phyloP scores from a whole-genome alignment of 495 filamentous ascomycete genomes.

The Xylona heveae region DNA sequence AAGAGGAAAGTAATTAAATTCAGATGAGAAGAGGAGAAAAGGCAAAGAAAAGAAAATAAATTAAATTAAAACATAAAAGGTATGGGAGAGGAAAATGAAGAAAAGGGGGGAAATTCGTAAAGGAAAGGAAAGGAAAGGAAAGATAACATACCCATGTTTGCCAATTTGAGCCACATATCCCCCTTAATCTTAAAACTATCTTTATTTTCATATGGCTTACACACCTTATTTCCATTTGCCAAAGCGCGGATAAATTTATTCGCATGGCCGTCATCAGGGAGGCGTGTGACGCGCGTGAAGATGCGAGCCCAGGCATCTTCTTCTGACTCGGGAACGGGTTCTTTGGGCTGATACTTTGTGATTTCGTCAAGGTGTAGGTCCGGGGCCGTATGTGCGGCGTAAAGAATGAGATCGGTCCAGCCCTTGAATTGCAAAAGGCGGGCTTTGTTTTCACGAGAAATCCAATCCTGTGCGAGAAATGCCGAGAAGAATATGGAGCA shows the following conservation, averaged over 20 bases:
- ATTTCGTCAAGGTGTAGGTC: constrained; percentile 32
- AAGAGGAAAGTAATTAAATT: no score
- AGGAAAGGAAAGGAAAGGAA: background rate
- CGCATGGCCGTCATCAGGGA: constrained; percentile 59
- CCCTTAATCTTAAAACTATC: constrained; percentile 33
- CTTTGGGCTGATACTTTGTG: constrained; percentile 24
- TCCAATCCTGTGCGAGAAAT: constrained; percentile 22
- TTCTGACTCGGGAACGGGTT: constrained; percentile 6
- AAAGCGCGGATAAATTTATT: constrained; percentile 53
- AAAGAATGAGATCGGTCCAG: constrained; percentile 44
- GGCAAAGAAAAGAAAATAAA: no score
- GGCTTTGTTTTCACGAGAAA: constrained; percentile 26
- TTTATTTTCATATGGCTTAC: constrained; percentile 22
- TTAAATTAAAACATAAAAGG: no score
- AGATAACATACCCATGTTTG: constrained; percentile 30
- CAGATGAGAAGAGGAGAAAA: no score
- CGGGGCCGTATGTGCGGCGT: constrained; percentile 36
- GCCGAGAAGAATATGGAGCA: constrained; percentile 37
- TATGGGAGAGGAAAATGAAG: no score
- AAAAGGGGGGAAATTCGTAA: no score
- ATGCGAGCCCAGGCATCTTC: constrained; percentile 29
- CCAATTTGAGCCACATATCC: constrained; percentile 49
- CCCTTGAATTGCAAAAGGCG: constrained; percentile 61
- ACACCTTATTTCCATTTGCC: constrained; percentile 29
- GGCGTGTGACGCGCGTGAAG: constrained; percentile 26